phyloP scores from a whole-genome alignment of 331 rosid genomes.

The Malus hybrid region DNA sequence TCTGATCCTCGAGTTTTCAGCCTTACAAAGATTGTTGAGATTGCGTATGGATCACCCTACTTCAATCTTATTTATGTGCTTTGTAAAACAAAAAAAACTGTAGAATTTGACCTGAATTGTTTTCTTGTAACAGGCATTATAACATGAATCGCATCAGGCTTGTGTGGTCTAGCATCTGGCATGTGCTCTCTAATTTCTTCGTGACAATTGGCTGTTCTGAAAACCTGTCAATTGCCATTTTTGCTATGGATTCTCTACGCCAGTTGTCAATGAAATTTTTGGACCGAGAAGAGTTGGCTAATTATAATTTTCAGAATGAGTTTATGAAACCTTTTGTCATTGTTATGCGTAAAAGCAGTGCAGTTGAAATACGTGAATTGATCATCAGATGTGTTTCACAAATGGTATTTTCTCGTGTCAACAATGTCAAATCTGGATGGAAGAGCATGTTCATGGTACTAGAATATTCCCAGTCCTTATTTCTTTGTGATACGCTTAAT shows the following conservation, averaged over 20 bases:
- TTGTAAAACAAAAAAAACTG: neutral
- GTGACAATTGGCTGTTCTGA: constrained; percentile 95
- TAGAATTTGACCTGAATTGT: constrained; percentile 20
- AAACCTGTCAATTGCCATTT: constrained; percentile 94
- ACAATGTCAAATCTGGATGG: constrained; percentile 99
- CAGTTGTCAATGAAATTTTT: constrained; percentile 96
- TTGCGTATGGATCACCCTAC: constrained; percentile 67
- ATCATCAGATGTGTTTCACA: constrained; percentile 98
- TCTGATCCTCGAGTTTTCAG: constrained; percentile 99
- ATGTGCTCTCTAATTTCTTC: constrained; percentile 96
- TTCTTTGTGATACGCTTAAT: neutral
- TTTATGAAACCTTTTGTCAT: constrained; percentile 98
- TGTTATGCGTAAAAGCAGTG: constrained; percentile 93
- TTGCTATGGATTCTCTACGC: constrained; percentile 99
- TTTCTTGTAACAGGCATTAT: constrained; percentile 72
- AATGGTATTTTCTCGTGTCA: constrained; percentile 95
- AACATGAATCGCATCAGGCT: constrained; percentile 99
- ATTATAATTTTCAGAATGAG: constrained; percentile 97
- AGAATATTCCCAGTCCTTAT: constrained; percentile 14
- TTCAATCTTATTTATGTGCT: constrained; percentile 13
- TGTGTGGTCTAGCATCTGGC: constrained; percentile 99
- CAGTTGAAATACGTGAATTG: constrained; percentile 94
- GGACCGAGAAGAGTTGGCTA: constrained; percentile 96
- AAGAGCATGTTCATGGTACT: constrained; percentile 99
- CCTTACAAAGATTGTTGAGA: constrained; percentile 99